Evolutionary conservation across 495 filamentous ascomycete species (phyloP), one percentile per base, ranked within the genome.

Genomic region (Aspergillus cristatus): DNA sequence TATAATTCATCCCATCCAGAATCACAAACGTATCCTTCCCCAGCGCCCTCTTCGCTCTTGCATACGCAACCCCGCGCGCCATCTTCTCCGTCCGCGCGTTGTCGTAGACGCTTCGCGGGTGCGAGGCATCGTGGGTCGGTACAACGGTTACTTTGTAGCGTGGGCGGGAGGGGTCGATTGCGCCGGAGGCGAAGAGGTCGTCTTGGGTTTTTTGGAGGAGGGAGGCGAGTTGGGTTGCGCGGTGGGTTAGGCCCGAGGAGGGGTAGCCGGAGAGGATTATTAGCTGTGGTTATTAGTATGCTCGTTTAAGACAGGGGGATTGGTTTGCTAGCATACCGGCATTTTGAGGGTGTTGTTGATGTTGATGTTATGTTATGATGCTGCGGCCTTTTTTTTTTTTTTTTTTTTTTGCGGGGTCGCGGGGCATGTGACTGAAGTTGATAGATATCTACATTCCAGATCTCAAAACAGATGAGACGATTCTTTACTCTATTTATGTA

Each of bases 231-330:
- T 96, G 89, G 35, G 64, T 58, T 14, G 88, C 84, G 57, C 91
- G 86, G 39, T 85, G 75, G 34, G 84, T 91, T 55, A 97, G 94
- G 51, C 91, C 91, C 20, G 91, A 93, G 54, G 81, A 84, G 24
- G 91, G 91, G 55, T 85, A 87, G 50, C 91, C 91, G 43, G 90
- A 89, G 51, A 98, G 65, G 39, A 95, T 79, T 46, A 98, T 85
- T 56, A 98, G 79, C 91, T 97, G 49, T 11, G 20, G 7, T 2
- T 7, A 13, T 13, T 15, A 41, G 5, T 38, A 41, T n/a, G n/a
- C n/a, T n/a, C n/a, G n/a, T n/a, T n/a, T n/a, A n/a, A n/a, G n/a
- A n/a, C n/a, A n/a, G n/a, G n/a, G n/a, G n/a, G n/a, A n/a, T n/a
- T n/a, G n/a, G n/a, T n/a, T n/a, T n/a, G n/a, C 13, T 6, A 29